phyloP scores from a whole-genome alignment of 768 basidiomycete species.

The Boletus subcaerulescens region DNA sequence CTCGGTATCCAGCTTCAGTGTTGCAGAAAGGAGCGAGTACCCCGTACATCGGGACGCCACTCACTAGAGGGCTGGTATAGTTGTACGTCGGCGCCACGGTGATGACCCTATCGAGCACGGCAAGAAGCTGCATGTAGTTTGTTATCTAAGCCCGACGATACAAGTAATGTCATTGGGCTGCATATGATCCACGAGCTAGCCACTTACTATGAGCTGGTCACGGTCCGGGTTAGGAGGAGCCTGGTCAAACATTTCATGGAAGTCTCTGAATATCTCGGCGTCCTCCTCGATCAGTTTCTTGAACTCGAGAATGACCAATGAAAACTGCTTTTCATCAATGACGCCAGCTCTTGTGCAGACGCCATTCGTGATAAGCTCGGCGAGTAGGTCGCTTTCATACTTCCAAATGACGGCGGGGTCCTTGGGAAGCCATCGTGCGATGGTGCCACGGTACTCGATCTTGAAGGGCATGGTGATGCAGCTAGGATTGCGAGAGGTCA shows the following conservation, averaged over 20 bases:
- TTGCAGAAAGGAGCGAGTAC: slow-evolving; percentile 21
- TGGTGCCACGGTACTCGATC: slow-evolving; percentile 19
- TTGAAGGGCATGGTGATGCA: slow-evolving; percentile 12
- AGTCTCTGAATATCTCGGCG: slow-evolving; percentile 17
- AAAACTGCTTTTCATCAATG: slow-evolving; percentile 8
- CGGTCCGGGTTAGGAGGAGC: not conserved
- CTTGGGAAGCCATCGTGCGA: slow-evolving; percentile 18
- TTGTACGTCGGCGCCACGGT: slow-evolving; percentile 9
- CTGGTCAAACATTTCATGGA: slow-evolving; percentile 26
- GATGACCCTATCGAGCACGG: slow-evolving; percentile 10
- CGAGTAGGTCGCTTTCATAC: slow-evolving; percentile 23
- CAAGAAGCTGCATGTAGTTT: slow-evolving; percentile 4
- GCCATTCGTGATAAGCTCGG: slow-evolving; percentile 17
- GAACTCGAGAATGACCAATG: slow-evolving; percentile 20
- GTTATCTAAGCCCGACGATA: not conserved
- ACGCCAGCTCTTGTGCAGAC: slow-evolving; percentile 6
- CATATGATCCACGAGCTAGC: not conserved
- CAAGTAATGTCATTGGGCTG: not conserved
- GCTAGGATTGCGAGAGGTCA: not conserved
- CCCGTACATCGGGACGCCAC: slow-evolving; percentile 19
- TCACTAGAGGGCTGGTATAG: slow-evolving; percentile 16
- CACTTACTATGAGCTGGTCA: slow-evolving; percentile 6
- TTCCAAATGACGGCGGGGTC: slow-evolving; percentile 5
- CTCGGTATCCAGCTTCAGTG: slow-evolving; percentile 20
- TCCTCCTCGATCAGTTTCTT: slow-evolving; percentile 23